Evolutionary conservation across 257 asterid species (phyloP).

Genomic region (Solanum pimpinellifolium): DNA sequence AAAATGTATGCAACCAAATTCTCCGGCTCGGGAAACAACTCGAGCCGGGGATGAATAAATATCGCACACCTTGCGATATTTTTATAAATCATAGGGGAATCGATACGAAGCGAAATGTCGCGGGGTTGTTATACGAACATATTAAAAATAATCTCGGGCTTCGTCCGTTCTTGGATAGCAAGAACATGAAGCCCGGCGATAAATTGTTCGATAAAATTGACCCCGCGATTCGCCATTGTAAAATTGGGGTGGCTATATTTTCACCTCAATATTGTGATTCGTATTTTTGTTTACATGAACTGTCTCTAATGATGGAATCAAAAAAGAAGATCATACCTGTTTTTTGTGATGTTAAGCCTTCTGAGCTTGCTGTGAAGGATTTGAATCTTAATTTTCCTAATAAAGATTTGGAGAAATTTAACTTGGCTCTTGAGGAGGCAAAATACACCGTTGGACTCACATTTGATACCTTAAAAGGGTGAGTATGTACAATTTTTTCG

Average conservation of each 20-base stretch:
- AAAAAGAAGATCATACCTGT: constrained; percentile 50
- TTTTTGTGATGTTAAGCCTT: constrained; percentile 69
- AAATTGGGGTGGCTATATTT: constrained; percentile 60
- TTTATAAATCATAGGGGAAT: constrained; percentile 78
- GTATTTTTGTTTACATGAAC: constrained; percentile 60
- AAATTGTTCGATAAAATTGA: constrained; percentile 52
- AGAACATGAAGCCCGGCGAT: constrained; percentile 83
- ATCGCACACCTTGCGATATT: constrained; percentile 32
- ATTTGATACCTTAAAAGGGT: constrained; percentile 63
- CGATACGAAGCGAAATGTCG: constrained; percentile 69
- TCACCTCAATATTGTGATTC: constrained; percentile 79
- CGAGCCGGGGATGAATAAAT: neutral
- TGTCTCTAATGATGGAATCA: constrained; percentile 47
- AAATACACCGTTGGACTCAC: constrained; percentile 68
- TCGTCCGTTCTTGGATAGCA: constrained; percentile 69
- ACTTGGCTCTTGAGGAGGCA: constrained; percentile 60
- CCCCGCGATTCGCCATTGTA: constrained; percentile 40
- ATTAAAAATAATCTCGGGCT: constrained; percentile 24
- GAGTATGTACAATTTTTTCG: neutral
- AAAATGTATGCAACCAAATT: constrained; percentile 11
- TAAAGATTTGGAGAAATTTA: constrained; percentile 30
- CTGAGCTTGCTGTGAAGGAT: constrained; percentile 53
- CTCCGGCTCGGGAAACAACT: neutral
- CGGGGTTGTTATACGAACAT: constrained; percentile 58
- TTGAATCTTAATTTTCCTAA: constrained; percentile 15